A percentile compares a stretch with the other conserved stretches of the same genome.
phyloP scores from a whole-genome alignment of 1,284 basidiomycete species.

The Irpex sp. region DNA sequence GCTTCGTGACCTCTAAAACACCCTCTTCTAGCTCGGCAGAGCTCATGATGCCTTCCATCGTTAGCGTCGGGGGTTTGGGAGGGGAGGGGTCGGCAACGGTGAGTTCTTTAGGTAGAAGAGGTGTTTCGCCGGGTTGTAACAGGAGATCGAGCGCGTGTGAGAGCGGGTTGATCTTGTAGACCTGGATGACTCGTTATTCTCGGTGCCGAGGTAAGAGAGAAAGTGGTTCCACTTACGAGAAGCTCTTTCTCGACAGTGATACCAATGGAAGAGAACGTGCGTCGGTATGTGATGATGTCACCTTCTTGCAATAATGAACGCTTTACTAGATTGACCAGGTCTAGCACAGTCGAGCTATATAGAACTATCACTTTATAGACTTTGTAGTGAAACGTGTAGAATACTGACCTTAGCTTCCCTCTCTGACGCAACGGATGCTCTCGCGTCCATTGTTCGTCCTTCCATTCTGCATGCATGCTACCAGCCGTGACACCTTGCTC shows the following conservation, averaged over 20 bases:
- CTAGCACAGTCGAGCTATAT: conserved; percentile 29
- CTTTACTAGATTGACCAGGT: conserved; percentile 41
- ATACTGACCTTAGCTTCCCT: conserved; percentile 1
- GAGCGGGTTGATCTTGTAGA: conserved; percentile 39
- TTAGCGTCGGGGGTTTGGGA: conserved; percentile 20
- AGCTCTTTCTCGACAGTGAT: conserved; percentile 49
- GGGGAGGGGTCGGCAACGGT: conserved; percentile 30
- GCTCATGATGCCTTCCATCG: conserved; percentile 36
- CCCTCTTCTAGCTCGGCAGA: conserved; percentile 47
- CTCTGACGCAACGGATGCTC: conserved; percentile 29
- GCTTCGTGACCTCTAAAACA: conserved; percentile 47
- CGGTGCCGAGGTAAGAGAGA: background rate
- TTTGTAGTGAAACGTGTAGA: background rate
- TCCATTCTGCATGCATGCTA: conserved; percentile 51
- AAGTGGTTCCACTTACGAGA: conserved; percentile 33
- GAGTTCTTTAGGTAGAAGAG: conserved; percentile 35
- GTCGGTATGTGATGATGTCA: conserved; percentile 49
- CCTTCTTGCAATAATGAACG: conserved; percentile 42
- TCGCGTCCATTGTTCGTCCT: conserved; percentile 55
- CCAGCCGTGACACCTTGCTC: conserved; percentile 39
- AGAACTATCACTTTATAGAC: background rate
- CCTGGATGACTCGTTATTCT: conserved; percentile 26
- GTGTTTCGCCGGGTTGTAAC: conserved; percentile 32
- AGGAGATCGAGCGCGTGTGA: conserved; percentile 40
- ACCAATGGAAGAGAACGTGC: conserved; percentile 36